These are phyloP conservation scores for Coemansia sp. DNA, from an alignment of 192 early-diverging fungal species.

Conservation along the genomic window DNA sequence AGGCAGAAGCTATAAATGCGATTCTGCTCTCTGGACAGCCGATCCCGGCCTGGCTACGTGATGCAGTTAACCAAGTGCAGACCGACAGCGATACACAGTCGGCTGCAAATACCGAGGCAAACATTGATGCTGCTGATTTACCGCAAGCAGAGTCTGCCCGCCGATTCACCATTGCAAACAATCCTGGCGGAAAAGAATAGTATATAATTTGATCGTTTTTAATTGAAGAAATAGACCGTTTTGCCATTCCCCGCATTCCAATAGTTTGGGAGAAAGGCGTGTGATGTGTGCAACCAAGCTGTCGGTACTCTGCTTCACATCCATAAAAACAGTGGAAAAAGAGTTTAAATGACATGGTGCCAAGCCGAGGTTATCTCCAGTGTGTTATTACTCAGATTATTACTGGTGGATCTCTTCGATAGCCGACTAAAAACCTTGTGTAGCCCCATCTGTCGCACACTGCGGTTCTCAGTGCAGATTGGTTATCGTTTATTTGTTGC, in stretches of 20 bases:
- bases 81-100: neutral
- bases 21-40: conserved; percentile 51
- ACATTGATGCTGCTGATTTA: neutral
- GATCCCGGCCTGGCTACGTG: conserved; percentile 49
- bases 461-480: neutral
- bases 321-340: no score
- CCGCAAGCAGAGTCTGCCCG: conserved; percentile 8
- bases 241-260: neutral
- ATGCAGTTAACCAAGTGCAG: conserved; percentile 45
- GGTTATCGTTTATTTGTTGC: neutral
- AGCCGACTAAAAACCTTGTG: neutral
- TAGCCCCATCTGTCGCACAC: neutral
- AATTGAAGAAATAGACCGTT: no score
- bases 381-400: no score
- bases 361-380: no score
- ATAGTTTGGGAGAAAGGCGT: neutral
- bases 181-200: neutral
- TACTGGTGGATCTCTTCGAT: no score
- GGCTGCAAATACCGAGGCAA: neutral
- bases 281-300: neutral
- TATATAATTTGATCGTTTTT: neutral
- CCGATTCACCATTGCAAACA: conserved; percentile 19
- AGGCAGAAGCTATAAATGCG: conserved; percentile 53
- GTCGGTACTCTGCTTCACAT: neutral
- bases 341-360: no score